A percentile compares a stretch with the other conserved stretches of the same genome.
phyloP scores from a whole-genome alignment of 2,329 filamentous ascomycete species.

The Raffaelea arxii region DNA sequence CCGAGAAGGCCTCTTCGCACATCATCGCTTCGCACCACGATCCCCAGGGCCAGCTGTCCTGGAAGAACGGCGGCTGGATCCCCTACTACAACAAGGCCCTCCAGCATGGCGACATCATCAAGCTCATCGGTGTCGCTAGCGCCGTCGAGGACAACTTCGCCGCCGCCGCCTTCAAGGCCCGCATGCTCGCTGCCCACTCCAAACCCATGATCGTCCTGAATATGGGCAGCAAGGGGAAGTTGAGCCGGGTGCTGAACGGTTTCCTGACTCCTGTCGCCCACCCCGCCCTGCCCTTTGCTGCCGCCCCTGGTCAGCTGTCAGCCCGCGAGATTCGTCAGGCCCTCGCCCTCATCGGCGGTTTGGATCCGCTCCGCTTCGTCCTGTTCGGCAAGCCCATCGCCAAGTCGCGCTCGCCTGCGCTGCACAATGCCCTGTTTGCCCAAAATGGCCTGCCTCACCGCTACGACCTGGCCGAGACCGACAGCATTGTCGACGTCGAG shows the following conservation, averaged over 20 bases:
- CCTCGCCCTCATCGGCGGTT: slow-evolving; percentile 68
- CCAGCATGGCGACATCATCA: slow-evolving; percentile 86
- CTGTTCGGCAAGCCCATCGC: slow-evolving; percentile 81
- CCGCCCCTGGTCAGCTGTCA: slow-evolving; percentile 87
- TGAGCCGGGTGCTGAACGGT: slow-evolving; percentile 80
- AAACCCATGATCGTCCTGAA: slow-evolving; percentile 91
- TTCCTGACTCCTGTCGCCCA: slow-evolving; percentile 96
- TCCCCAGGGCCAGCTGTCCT: slow-evolving; percentile 66
- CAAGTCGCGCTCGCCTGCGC: slow-evolving; percentile 72
- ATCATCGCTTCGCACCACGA: slow-evolving; percentile 97
- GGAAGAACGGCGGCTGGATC: slow-evolving; percentile 90
- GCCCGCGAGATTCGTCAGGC: slow-evolving; percentile 78
- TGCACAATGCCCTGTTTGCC: slow-evolving; percentile 80
- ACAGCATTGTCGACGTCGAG: slow-evolving; percentile 48
- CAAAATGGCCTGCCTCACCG: slow-evolving; percentile 71
- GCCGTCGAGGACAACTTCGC: slow-evolving; percentile 78
- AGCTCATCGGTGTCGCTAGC: slow-evolving; percentile 76
- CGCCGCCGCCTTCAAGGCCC: slow-evolving; percentile 69
- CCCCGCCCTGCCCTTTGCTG: slow-evolving; percentile 79
- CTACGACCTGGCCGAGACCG: slow-evolving; percentile 72
- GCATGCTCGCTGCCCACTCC: slow-evolving; percentile 61
- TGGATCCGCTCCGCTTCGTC: slow-evolving; percentile 67
- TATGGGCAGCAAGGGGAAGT: slow-evolving; percentile 80
- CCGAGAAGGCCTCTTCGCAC: slow-evolving; percentile 59
- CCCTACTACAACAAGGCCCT: slow-evolving; percentile 81